phyloP scores from a whole-genome alignment of 495 filamentous ascomycete species.

The Hypoxylon lienhwacheense region DNA sequence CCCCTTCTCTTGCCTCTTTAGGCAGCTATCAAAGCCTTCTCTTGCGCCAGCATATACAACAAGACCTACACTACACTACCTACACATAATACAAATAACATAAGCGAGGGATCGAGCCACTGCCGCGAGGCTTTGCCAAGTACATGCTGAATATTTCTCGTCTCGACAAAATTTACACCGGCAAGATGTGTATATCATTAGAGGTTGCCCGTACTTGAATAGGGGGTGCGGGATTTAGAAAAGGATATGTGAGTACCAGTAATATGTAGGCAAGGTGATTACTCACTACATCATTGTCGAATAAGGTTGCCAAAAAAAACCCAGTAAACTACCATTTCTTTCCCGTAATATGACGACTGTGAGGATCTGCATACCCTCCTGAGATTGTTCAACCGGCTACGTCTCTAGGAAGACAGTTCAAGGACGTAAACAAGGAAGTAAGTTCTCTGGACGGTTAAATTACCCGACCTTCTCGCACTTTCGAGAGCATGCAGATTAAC shows the following conservation, averaged over 20 bases:
- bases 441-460: slow-evolving; percentile 29
- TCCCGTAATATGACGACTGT: slow-evolving; percentile 2
- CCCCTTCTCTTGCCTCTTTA: slow-evolving; percentile 31
- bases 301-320: neutral
- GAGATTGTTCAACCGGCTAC: slow-evolving; percentile 17
- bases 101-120: slow-evolving; percentile 2
- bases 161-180: slow-evolving; percentile 7
- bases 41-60: slow-evolving; percentile 25
- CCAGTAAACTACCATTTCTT: neutral
- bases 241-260: neutral
- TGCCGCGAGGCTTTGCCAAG: slow-evolving; percentile 32
- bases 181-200: slow-evolving; percentile 6
- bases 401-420: slow-evolving; percentile 1
- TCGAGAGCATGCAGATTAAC: slow-evolving; percentile 2
- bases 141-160: slow-evolving; percentile 15
- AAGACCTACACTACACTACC: no score
- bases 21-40: slow-evolving; percentile 29
- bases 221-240: neutral
- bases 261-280: neutral
- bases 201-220: no score
- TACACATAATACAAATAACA: slow-evolving; percentile 8
- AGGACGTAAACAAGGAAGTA: neutral
- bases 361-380: slow-evolving; percentile 4
- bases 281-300: neutral
- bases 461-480: slow-evolving; percentile 6